Base-by-base conservation (phyloP, 345 rosid species). In the Sonneratia alba region DNA sequence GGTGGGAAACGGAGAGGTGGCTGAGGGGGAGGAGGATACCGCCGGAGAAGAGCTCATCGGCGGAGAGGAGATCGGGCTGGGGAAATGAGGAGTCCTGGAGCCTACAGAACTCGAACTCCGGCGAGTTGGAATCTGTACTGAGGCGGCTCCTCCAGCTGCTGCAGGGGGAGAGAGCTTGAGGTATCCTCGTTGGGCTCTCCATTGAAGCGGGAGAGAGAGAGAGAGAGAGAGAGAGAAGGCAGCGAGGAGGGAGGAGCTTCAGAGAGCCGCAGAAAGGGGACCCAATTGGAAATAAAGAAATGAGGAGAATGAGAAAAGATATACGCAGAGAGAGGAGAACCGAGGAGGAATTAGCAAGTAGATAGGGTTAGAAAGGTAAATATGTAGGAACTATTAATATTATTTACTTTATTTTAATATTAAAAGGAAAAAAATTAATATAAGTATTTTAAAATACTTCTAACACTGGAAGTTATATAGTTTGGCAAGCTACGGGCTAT, bases 51-150 rank as follows among this genome's bases (percentile, higher is more conserved):
- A 91, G 92, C 70, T 88, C 81, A 71, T 91, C 93, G n/a, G 97
- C 97, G 57, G 93, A 80, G 51, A 80, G 78, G 48, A 88, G 87
- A 70, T 85, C 82, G 34, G 89, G 76, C 0, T 75, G 84, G 19
- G 90, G 79, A 3, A 69, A 76, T 27, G 86, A 77, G 13, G 91
- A 82, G 77, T 86, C 85, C 4, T 84, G 77, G 40, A 85, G 71
- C 85, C 74, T 83, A 88, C 91, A 85, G 79, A 88, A 91, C 84
- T 91, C 92, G 72, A 91, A 91, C 72, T 91, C 97, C 8, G 93
- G 93, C 0, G 93, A 84, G 71, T 68, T 74, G 66, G 79, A 71
- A 14, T 22, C 49, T 56, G 61, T 62, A 68, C 27, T 45, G 82
- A 76, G 66, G 47, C 75, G 36, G 45, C 71, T 70, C 66, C 70